Evolutionary conservation across 345 rosid species (phyloP).

Genomic region (Citrus trifoliata): DNA sequence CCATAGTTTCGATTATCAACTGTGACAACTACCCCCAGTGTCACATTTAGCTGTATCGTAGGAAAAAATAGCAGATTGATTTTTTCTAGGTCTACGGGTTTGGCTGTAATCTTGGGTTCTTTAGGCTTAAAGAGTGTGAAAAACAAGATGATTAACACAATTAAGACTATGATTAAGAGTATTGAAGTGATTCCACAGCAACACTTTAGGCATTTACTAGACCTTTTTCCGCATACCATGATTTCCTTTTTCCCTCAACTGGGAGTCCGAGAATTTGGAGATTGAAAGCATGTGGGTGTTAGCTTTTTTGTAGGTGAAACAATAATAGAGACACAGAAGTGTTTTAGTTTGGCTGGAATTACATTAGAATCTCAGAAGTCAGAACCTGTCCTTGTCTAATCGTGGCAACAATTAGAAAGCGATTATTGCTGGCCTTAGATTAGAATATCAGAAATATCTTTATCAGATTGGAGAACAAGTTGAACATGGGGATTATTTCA

Average conservation of each 20-base stretch:
- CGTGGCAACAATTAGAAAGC: background rate
- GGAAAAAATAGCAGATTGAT: background rate
- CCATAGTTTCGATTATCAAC: constrained; percentile 40
- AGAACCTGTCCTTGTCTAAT: background rate
- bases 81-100: constrained; percentile 18
- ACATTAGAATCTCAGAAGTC: background rate
- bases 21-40: constrained; percentile 25
- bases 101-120: constrained; percentile 26
- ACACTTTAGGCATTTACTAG: constrained; percentile 17
- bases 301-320: background rate
- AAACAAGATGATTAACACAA: constrained; percentile 5
- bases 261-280: background rate
- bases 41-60: constrained; percentile 1
- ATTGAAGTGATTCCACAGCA: constrained; percentile 11
- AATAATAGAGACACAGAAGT: background rate
- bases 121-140: constrained; percentile 40
- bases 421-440: background rate
- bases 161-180: constrained; percentile 4
- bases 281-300: background rate
- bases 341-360: background rate
- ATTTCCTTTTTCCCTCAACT: background rate
- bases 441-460: background rate
- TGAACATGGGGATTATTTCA: background rate
- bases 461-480: background rate
- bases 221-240: background rate